A percentile compares a stretch with the other conserved stretches of the same genome.
These are phyloP conservation scores for Rhodotorula mucilaginosa DNA, from an alignment of 1,284 basidiomycete genomes.

Conservation along the genomic window DNA sequence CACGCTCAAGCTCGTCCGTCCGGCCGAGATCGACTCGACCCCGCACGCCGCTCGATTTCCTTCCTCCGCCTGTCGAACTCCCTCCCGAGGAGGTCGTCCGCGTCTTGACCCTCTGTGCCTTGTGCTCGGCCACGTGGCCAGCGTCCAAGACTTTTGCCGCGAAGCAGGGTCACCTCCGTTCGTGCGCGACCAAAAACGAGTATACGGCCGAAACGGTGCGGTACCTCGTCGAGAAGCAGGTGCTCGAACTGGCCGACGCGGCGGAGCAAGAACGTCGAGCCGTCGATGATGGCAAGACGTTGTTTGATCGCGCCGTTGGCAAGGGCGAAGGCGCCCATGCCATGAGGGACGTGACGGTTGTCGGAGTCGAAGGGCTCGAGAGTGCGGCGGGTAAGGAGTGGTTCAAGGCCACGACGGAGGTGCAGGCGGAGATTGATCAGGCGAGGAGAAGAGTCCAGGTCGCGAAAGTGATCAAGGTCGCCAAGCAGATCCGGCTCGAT, in stretches of 20 bases:
- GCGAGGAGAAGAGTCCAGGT: constrained; percentile 15
- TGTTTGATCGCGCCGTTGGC: constrained; percentile 59
- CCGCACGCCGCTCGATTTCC: constrained; percentile 37
- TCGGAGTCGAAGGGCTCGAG: constrained; percentile 54
- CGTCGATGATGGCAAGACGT: constrained; percentile 50
- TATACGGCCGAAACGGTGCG: constrained; percentile 60
- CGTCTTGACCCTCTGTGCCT: constrained; percentile 57
- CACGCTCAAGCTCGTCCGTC: background rate
- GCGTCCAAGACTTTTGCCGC: constrained; percentile 60
- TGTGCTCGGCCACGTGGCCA: constrained; percentile 63
- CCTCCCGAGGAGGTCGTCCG: constrained; percentile 38
- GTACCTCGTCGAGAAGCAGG: constrained; percentile 57
- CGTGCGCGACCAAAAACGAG: constrained; percentile 63
- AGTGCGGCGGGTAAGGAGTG: constrained; percentile 45
- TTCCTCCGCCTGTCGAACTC: constrained; percentile 27
- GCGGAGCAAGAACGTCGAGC: constrained; percentile 46
- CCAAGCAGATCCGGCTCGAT: constrained; percentile 25
- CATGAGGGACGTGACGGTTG: constrained; percentile 50
- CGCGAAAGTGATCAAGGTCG: constrained; percentile 17
- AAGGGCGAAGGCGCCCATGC: constrained; percentile 54
- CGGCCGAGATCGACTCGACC: constrained; percentile 18
- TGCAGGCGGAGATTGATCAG: constrained; percentile 24
- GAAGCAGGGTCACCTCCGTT: constrained; percentile 64
- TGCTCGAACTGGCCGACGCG: constrained; percentile 41
- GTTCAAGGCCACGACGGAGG: background rate